Evolutionary conservation across 176 grass and related monocot genomes (phyloP).

Genomic region (Microstegium vimineum): DNA sequence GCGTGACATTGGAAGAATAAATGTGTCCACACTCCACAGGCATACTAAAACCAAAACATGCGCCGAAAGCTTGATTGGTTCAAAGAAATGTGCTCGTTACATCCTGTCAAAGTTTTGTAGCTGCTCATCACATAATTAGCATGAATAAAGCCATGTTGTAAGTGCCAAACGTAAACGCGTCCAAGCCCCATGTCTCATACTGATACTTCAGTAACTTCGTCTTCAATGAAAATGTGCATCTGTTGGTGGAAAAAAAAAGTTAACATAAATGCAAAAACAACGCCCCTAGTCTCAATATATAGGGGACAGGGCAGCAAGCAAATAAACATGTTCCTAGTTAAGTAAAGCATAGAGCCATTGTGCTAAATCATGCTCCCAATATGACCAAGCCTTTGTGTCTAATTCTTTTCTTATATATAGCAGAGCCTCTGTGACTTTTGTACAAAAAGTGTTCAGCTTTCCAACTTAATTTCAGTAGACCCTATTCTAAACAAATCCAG

Average conservation of each 20-base stretch:
- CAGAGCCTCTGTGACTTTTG: background rate
- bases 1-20: slow-evolving; percentile 19
- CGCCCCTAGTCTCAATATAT: background rate
- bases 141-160: background rate
- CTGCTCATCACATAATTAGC: background rate
- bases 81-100: background rate
- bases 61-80: slow-evolving; percentile 39
- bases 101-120: background rate
- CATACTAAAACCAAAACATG: slow-evolving; percentile 26
- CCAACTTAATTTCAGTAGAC: slow-evolving; percentile 12
- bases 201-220: slow-evolving; percentile 7
- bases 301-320: background rate
- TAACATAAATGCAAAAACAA: background rate
- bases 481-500: slow-evolving; percentile 14
- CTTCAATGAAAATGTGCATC: background rate
- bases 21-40: background rate
- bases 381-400: too few relatives aligned
- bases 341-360: background rate
- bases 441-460: slow-evolving; percentile 22
- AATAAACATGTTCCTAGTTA: background rate
- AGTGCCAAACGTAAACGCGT: background rate
- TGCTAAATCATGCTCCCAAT: slow-evolving; percentile 14
- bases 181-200: background rate
- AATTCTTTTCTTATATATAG: background rate
- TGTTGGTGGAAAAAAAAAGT: background rate